Percentiles rank a stretch among this genome's conserved stretches.
Conservation (phyloP, 768 basidiomycete genomes). For the Pleurotus cornucopiae region DNA sequence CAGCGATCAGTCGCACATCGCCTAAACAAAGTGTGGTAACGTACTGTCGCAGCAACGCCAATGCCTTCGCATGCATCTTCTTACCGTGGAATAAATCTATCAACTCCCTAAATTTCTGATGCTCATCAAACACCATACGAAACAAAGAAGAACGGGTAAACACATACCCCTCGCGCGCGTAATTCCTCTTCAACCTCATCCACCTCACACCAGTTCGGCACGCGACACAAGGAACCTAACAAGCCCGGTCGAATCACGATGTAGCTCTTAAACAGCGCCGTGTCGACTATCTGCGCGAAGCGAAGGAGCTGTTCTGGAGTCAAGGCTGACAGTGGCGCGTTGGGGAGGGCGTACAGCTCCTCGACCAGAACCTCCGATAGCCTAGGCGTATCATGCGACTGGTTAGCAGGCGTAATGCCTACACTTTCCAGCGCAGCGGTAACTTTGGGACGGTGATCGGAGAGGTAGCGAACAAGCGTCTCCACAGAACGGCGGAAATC, state of each 20-base stretch:
- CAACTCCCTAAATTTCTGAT: constrained; percentile 86
- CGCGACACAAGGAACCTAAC: constrained; percentile 81
- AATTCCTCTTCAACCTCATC: constrained; percentile 88
- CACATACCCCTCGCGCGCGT: constrained; percentile 68
- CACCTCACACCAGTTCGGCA: constrained; percentile 97
- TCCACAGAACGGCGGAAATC: constrained; percentile 75
- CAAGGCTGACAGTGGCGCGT: constrained; percentile 64
- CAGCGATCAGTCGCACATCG: not conserved
- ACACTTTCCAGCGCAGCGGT: constrained; percentile 70
- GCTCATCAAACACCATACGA: no score
- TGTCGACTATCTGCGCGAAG: constrained; percentile 92
- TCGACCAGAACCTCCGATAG: constrained; percentile 70
- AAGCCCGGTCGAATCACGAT: constrained; percentile 76
- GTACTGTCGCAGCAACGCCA: constrained; percentile 81
- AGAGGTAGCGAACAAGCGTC: constrained; percentile 80
- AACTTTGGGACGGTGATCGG: constrained; percentile 87
- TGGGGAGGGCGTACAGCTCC: constrained; percentile 77
- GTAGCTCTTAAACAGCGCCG: constrained; percentile 92
- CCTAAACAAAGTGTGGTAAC: constrained; percentile 20
- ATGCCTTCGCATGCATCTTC: constrained; percentile 90
- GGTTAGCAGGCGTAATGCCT: constrained; percentile 59
- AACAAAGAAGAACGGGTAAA: no score
- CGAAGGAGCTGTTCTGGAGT: constrained; percentile 82
- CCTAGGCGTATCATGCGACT: constrained; percentile 62
- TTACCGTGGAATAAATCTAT: constrained; percentile 91